These are phyloP conservation scores for Pseudogymnoascus sp. DNA, from an alignment of 2,329 filamentous ascomycete genomes.

Conservation along the genomic window DNA sequence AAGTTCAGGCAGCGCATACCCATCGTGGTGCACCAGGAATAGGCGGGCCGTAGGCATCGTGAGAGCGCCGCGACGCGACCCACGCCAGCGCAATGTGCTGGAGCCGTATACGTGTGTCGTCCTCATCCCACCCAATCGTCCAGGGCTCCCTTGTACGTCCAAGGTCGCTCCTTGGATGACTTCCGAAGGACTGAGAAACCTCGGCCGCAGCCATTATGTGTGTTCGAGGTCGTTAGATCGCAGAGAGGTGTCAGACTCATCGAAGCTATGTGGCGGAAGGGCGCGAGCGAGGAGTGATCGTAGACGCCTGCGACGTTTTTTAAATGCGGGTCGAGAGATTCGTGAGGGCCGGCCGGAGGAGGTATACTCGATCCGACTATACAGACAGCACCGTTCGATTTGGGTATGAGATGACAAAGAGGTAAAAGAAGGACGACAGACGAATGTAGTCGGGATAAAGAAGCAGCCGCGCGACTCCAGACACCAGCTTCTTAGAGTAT, in stretches of 20 bases:
- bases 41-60: constrained; percentile 2
- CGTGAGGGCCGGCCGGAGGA: background rate
- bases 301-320: constrained; percentile 1
- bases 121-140: constrained; percentile 38
- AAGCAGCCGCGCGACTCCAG: background rate
- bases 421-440: background rate
- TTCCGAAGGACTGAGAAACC: constrained; percentile 33
- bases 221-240: constrained; percentile 25
- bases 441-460: constrained; percentile 2
- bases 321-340: background rate
- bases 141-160: constrained; percentile 33
- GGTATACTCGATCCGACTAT: constrained; percentile 4
- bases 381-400: background rate
- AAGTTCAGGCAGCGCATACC: background rate
- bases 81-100: constrained; percentile 28
- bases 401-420: background rate
- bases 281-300: constrained; percentile 9
- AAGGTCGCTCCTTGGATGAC: constrained; percentile 33
- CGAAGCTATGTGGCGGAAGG: constrained; percentile 21
- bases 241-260: constrained; percentile 26
- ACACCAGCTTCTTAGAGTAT: constrained; percentile 4
- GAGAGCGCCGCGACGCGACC: constrained; percentile 20
- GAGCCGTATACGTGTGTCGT: constrained; percentile 28
- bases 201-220: constrained; percentile 37
- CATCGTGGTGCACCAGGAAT: background rate